Evolutionary conservation across 1,139 yeast genomes (phyloP).

Genomic region (Sugiyamaella novakii): DNA sequence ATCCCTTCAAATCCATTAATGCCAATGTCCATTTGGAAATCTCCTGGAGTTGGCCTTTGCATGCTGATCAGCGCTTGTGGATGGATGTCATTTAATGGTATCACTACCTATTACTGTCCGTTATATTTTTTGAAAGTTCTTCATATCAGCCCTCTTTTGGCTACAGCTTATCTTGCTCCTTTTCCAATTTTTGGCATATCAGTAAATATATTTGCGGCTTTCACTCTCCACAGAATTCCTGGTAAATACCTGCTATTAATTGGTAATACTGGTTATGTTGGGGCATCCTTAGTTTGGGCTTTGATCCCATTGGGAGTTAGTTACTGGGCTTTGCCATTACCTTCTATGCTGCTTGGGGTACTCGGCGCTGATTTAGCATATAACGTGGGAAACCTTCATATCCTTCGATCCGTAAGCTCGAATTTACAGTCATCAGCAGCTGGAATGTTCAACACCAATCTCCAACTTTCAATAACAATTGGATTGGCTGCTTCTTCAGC

Average conservation of each 20-base stretch:
- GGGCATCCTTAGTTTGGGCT: constrained; percentile 46
- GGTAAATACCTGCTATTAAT: constrained; percentile 43
- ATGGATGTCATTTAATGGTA: constrained; percentile 48
- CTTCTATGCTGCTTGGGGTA: constrained; percentile 45
- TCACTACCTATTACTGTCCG: constrained; percentile 44
- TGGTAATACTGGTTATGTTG: constrained; percentile 43
- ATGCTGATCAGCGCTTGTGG: constrained; percentile 43
- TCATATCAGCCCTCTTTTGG: constrained; percentile 43
- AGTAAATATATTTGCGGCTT: constrained; percentile 49
- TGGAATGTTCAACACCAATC: constrained; percentile 48
- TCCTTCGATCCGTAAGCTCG: constrained; percentile 45
- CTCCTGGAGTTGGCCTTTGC: constrained; percentile 43
- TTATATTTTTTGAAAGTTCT: constrained; percentile 46
- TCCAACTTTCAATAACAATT: constrained; percentile 45
- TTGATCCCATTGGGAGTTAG: constrained; percentile 41
- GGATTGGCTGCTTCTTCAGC: constrained; percentile 48
- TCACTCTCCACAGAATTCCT: constrained; percentile 47
- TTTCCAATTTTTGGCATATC: constrained; percentile 44
- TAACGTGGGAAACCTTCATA: constrained; percentile 48
- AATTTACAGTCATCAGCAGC: constrained; percentile 49
- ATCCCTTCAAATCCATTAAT: constrained; percentile 48
- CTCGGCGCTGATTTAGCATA: constrained; percentile 51
- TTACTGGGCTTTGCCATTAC: constrained; percentile 50
- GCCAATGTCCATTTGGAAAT: constrained; percentile 48
- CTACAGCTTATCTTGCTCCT: constrained; percentile 47